Percentiles rank a stretch among this genome's conserved stretches.
These are phyloP conservation scores for Panicum hallii DNA, from an alignment of 202 grass and related monocot genomes.

Conservation along the genomic window DNA sequence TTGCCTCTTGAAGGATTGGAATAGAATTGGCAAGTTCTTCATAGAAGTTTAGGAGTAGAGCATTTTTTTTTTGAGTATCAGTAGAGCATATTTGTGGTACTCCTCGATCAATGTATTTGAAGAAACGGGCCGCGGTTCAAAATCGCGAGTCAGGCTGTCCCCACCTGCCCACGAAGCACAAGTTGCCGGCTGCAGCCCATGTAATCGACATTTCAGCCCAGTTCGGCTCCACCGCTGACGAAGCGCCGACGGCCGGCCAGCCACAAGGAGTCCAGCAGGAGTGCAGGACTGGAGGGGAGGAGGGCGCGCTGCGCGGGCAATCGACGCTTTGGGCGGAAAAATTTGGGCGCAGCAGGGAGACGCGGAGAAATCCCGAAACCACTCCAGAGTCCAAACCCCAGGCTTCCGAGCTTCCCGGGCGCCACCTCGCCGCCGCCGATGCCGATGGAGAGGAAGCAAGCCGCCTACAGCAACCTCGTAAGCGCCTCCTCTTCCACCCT, in stretches of 20 bases:
- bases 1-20: too few species aligned
- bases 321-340: constrained; percentile 10
- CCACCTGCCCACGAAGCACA: neutral
- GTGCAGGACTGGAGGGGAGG: too few species aligned
- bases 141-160: too few species aligned
- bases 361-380: neutral
- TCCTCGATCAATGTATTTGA: too few species aligned
- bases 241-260: neutral
- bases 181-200: neutral
- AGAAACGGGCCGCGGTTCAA: too few species aligned
- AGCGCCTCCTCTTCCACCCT: neutral
- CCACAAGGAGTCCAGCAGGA: neutral
- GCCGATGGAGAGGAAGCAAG: constrained; percentile 89
- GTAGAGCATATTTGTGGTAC: too few species aligned
- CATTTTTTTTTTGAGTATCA: too few species aligned
- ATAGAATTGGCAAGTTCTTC: too few species aligned
- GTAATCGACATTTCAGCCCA: neutral
- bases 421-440: constrained; percentile 48
- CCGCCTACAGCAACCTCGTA: constrained; percentile 77
- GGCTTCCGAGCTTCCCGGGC: constrained; percentile 32
- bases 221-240: neutral
- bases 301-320: neutral
- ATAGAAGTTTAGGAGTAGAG: too few species aligned
- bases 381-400: neutral
- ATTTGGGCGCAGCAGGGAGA: constrained; percentile 47